Evolutionary conservation across 1,284 basidiomycete genomes (phyloP), one percentile per base, ranked within the genome.

Genomic region (Coniferiporia weirii): DNA sequence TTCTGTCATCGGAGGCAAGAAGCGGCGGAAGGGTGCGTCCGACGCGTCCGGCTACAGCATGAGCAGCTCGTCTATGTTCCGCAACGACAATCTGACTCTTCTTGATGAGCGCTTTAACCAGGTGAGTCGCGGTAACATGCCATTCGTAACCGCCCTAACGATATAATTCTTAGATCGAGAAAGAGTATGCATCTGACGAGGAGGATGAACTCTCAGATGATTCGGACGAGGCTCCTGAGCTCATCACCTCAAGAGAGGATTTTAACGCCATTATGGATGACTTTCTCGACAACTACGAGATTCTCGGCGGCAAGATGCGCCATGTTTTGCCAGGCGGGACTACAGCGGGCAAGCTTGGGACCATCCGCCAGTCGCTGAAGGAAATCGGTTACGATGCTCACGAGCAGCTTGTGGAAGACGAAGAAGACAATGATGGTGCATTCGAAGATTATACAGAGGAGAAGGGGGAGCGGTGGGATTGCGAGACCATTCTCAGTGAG

Each of bases 51-150:
- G 92, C 10, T 95, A 95, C 77, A 93, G 89, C 70, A 98, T 99
- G 96, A 96, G 90, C 68, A 95, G 92, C 66, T 95, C 93, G 2
- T 93, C 93, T 22, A 95, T 99, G 91, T 93, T 87, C 74, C 82
- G 97, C 45, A 99, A 94, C 67, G 85, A 95, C 66, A 88, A 93
- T 0, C 75, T 99, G 38, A 84, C 90, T 49, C 88, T 87, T 4
- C 79, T 99, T 32, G 97, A 99, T 69, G 93, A 97, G 66, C 84
- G 87, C 10, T 99, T 99, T 68, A 95, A 98, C 66, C 85, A 93
- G 80, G 94, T 93, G 65, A 65, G 80, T 68, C 47, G 38, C 9
- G 48, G 19, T 44, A 48, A 53, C 34, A 35, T 46, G 56, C 38
- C n/a, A 40, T 44, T 27, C 8, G 54, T 49, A n/a, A 50, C 47